phyloP scores from a whole-genome alignment of 768 basidiomycete genomes.

The Hortiboletus campestris region DNA sequence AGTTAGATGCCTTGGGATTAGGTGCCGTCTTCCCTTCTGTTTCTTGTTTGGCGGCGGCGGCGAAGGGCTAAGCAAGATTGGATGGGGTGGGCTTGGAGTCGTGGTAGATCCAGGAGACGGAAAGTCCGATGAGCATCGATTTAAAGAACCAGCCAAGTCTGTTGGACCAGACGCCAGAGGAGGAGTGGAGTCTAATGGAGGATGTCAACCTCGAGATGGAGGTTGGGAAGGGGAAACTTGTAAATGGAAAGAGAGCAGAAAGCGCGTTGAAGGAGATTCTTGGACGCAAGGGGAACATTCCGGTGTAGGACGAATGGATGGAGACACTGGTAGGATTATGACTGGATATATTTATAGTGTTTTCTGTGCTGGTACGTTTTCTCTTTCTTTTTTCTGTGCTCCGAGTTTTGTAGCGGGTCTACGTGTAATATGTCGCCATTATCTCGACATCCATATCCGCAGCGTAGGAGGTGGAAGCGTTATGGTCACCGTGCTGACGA shows the following conservation, averaged over 20 bases:
- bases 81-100: too few relatives aligned
- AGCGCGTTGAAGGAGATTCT: slow-evolving; percentile 28
- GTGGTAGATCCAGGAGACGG: too few relatives aligned
- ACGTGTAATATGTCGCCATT: too few relatives aligned
- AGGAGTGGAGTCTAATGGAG: slow-evolving; percentile 44
- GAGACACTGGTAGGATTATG: not conserved
- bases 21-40: slow-evolving; percentile 28
- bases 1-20: slow-evolving; percentile 76
- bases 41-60: not conserved
- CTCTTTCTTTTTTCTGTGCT: not conserved
- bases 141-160: slow-evolving; percentile 47
- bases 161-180: slow-evolving; percentile 59
- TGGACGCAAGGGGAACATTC: slow-evolving; percentile 30
- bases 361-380: slow-evolving; percentile 4
- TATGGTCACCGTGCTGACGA: not conserved
- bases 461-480: too few relatives aligned
- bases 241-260: slow-evolving; percentile 33
- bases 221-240: slow-evolving; percentile 18
- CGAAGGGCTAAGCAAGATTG: slow-evolving; percentile 48
- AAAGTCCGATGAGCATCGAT: slow-evolving; percentile 54
- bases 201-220: slow-evolving; percentile 56
- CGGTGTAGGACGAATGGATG: slow-evolving; percentile 8
- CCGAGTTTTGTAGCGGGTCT: too few relatives aligned
- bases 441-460: too few relatives aligned
- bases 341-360: not conserved